These are phyloP conservation scores for Solanum virginianum DNA, from an alignment of 257 asterid species.

Conservation along the genomic window DNA sequence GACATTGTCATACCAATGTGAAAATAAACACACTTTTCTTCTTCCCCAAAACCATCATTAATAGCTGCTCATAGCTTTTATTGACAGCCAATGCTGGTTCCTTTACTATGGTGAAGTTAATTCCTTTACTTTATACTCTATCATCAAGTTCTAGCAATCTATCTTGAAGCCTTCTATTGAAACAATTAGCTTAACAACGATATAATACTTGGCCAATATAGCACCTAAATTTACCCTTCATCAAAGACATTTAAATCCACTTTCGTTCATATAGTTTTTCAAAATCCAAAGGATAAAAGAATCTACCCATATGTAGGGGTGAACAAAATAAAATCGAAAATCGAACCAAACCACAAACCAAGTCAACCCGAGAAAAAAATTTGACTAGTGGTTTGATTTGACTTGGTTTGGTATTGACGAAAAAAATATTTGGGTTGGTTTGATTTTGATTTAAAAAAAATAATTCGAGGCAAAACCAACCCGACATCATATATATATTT, in stretches of 20 bases:
- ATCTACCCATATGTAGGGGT: background rate
- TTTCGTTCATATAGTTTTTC: background rate
- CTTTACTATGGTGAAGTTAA: slow-evolving; percentile 26
- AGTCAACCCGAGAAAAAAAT: no score
- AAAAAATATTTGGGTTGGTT: no score
- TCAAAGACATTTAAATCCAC: background rate
- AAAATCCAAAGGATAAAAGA: background rate
- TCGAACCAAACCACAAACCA: no score
- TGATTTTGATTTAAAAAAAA: no score
- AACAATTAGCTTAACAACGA: slow-evolving; percentile 82
- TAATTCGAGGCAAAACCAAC: no score
- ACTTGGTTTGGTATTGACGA: no score
- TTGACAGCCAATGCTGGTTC: background rate
- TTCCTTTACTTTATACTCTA: slow-evolving; percentile 29
- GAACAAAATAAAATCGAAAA: no score
- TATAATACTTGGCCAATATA: slow-evolving; percentile 28
- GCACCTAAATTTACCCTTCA: background rate
- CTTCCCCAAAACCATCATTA: no score
- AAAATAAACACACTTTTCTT: no score
- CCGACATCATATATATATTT: no score
- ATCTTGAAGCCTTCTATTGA: slow-evolving; percentile 78
- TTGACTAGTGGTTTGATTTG: no score
- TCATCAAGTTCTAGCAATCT: slow-evolving; percentile 84
- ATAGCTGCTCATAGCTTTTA: background rate
- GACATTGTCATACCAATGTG: no score